These are phyloP conservation scores for Auriscalpium orientale DNA, from an alignment of 768 basidiomycete species.

Conservation along the genomic window DNA sequence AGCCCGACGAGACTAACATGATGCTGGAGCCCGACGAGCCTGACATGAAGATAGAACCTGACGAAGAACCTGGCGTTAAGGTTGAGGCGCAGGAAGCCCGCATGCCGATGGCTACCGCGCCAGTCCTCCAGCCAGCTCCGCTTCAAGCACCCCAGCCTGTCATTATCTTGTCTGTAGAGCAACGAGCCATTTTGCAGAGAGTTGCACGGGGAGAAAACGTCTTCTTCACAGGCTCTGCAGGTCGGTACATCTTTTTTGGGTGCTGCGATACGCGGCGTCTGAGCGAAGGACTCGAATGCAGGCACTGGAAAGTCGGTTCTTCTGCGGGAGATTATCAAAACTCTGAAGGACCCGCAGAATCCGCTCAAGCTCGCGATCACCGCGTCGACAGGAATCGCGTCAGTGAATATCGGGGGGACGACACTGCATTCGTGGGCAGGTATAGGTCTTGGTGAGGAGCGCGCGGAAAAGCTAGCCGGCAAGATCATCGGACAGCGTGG, in stretches of 20 bases:
- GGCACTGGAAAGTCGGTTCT: slow-evolving; percentile 83
- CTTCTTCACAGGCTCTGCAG: slow-evolving; percentile 86
- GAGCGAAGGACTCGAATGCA: slow-evolving; percentile 14
- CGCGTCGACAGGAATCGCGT: slow-evolving; percentile 73
- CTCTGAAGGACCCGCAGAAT: slow-evolving; percentile 23
- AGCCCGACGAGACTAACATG: too few species aligned
- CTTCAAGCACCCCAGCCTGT: not conserved
- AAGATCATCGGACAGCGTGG: slow-evolving; percentile 21
- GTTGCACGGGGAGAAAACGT: slow-evolving; percentile 59
- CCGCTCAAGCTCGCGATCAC: slow-evolving; percentile 53
- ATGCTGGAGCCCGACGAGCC: too few species aligned
- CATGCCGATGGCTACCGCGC: not conserved
- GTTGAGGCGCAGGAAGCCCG: too few species aligned
- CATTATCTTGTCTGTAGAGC: slow-evolving; percentile 44
- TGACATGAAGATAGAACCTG: too few species aligned
- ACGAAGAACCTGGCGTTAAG: too few species aligned
- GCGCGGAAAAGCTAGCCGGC: slow-evolving; percentile 33
- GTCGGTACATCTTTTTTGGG: slow-evolving; percentile 26
- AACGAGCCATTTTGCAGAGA: slow-evolving; percentile 37
- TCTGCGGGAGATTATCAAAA: slow-evolving; percentile 63
- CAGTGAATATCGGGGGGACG: slow-evolving; percentile 74
- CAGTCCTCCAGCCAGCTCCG: not conserved
- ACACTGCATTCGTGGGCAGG: slow-evolving; percentile 84
- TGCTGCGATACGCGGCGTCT: not conserved
- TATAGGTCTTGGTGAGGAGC: slow-evolving; percentile 63